These are phyloP conservation scores for Luzula sylvatica DNA, from an alignment of 176 grass and related monocot genomes.

Conservation along the genomic window DNA sequence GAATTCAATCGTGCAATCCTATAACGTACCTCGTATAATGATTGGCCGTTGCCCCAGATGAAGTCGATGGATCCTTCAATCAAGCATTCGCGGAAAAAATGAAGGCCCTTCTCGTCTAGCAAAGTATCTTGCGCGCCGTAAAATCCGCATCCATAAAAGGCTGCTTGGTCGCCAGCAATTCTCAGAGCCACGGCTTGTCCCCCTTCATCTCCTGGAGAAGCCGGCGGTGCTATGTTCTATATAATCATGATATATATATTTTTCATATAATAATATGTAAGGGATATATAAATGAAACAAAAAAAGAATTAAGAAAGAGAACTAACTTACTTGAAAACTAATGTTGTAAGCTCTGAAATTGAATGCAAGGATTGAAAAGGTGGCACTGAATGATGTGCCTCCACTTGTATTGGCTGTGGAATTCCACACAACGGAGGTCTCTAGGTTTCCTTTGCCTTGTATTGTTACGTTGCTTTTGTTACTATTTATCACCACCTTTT, in stretches of 20 bases:
- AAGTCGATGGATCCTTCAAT: conserved; percentile 91
- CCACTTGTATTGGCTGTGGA: conserved; percentile 58
- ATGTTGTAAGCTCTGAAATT: conserved; percentile 63
- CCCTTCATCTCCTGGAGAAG: conserved; percentile 38
- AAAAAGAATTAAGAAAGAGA: not conserved
- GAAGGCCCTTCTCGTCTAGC: conserved; percentile 64
- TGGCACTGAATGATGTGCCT: conserved; percentile 48
- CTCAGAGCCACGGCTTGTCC: conserved; percentile 68
- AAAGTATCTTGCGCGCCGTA: conserved; percentile 75
- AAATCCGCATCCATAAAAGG: conserved; percentile 71
- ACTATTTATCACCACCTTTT: conserved; percentile 61
- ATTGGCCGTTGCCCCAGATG: conserved; percentile 71
- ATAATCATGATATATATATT: not conserved
- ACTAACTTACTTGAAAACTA: conserved; percentile 40
- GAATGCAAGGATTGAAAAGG: conserved; percentile 40
- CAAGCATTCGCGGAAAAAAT: conserved; percentile 54
- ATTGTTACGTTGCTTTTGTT: conserved; percentile 58
- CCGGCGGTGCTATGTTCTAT: conserved; percentile 43
- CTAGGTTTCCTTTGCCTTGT: conserved; percentile 59
- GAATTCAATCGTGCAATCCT: too few species aligned
- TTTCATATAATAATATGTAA: not conserved
- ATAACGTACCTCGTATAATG: conserved; percentile 38
- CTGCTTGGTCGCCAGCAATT: conserved; percentile 57
- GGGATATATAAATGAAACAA: not conserved
- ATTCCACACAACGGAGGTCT: conserved; percentile 57